phyloP scores from a whole-genome alignment of 2,329 filamentous ascomycete genomes.

The Apiospora koreana region DNA sequence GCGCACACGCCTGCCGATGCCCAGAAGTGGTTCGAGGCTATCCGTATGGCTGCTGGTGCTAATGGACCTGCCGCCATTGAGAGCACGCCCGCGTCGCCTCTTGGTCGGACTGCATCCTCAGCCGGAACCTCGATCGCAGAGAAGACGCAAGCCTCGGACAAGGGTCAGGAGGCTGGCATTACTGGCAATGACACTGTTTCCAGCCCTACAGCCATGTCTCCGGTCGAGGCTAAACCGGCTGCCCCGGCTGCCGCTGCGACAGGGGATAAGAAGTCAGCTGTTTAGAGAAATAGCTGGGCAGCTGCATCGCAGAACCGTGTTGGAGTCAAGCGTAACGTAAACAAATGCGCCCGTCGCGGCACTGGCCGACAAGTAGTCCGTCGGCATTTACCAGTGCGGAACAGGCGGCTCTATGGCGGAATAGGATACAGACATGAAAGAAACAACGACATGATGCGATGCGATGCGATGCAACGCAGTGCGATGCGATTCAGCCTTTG shows the following conservation, averaged over 20 bases:
- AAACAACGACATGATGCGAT: not conserved
- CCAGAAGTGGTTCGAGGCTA: conserved; percentile 79
- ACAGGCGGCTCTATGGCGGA: not conserved
- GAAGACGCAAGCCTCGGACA: conserved; percentile 23
- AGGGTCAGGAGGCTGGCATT: conserved; percentile 51
- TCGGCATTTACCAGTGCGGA: not conserved
- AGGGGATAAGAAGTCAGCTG: conserved; percentile 5
- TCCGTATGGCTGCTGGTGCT: conserved; percentile 61
- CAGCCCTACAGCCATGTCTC: conserved; percentile 33
- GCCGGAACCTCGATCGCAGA: conserved; percentile 28
- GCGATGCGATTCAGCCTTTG: not conserved
- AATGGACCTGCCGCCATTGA: conserved; percentile 39
- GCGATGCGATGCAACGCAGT: not conserved
- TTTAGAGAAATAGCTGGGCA: not conserved
- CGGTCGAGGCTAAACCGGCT: conserved; percentile 18
- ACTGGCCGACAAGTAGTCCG: not conserved
- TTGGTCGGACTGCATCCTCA: conserved; percentile 22
- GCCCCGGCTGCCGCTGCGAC: not conserved
- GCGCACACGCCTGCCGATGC: conserved; percentile 80
- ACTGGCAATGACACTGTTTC: conserved; percentile 34
- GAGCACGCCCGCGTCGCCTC: conserved; percentile 35
- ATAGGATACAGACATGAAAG: not conserved
- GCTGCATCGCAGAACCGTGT: not conserved
- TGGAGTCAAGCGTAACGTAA: not conserved
- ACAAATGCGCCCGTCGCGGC: not conserved